Conservation (phyloP, 805 yeast species). For the Phaffomyces antillensis region DNA sequence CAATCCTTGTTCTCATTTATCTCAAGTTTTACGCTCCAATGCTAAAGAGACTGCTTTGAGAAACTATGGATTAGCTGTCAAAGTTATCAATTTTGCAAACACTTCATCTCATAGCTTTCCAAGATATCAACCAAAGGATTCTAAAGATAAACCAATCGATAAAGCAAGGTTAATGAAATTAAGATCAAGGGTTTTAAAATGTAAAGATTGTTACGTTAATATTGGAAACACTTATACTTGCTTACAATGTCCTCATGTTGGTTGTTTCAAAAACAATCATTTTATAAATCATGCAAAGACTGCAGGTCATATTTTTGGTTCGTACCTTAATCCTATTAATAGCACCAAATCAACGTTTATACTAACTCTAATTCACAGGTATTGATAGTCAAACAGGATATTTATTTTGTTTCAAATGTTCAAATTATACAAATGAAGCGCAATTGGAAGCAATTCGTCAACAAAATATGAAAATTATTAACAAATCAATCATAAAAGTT, state of each 20-base stretch:
- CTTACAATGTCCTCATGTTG: slow-evolving; percentile 70
- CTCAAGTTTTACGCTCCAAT: slow-evolving; percentile 21
- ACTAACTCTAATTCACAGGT: slow-evolving; percentile 8
- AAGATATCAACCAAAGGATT: slow-evolving; percentile 6
- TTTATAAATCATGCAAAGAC: slow-evolving; percentile 39
- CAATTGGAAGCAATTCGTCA: slow-evolving; percentile 45
- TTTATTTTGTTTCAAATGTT: slow-evolving; percentile 74
- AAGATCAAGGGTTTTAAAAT: slow-evolving; percentile 38
- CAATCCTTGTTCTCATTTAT: slow-evolving; percentile 20
- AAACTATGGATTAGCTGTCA: slow-evolving; percentile 21
- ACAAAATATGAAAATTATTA: background rate
- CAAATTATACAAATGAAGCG: slow-evolving; percentile 59
- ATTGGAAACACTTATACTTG: slow-evolving; percentile 48
- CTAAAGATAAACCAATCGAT: slow-evolving; percentile 22
- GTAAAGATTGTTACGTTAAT: slow-evolving; percentile 41
- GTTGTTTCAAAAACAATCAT: slow-evolving; percentile 51
- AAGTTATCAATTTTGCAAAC: slow-evolving; percentile 14
- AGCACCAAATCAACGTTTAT: background rate
- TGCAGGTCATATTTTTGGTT: slow-evolving; percentile 48
- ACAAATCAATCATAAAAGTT: too few species aligned
- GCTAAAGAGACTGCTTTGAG: slow-evolving; percentile 23
- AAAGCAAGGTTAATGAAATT: slow-evolving; percentile 31
- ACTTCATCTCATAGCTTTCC: slow-evolving; percentile 7
- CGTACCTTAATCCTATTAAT: background rate
- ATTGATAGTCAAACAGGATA: slow-evolving; percentile 64